Evolutionary conservation across 2,329 filamentous ascomycete species (phyloP).

Genomic region (Ploettnerulaceae sp.): DNA sequence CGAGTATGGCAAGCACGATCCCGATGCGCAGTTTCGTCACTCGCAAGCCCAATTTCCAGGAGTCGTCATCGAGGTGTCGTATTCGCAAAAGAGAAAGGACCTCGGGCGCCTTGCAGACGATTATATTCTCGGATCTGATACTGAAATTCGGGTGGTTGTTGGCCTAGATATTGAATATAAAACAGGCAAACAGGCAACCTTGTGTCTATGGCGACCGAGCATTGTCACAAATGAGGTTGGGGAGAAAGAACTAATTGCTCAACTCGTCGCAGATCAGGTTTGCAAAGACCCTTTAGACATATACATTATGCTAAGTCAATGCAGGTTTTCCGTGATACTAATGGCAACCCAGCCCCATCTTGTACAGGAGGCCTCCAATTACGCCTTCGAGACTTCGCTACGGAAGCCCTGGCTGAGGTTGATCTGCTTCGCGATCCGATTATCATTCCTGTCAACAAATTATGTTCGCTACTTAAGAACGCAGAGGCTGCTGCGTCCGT

Average conservation of each 20-base stretch:
- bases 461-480: slow-evolving; percentile 11
- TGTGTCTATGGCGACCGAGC: slow-evolving; percentile 33
- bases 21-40: slow-evolving; percentile 28
- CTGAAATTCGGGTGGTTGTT: slow-evolving; percentile 31
- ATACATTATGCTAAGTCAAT: slow-evolving; percentile 10
- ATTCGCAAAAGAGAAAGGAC: slow-evolving; percentile 31
- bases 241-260: background rate
- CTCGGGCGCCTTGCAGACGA: slow-evolving; percentile 31
- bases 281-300: slow-evolving; percentile 7
- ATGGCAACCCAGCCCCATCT: slow-evolving; percentile 15
- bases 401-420: slow-evolving; percentile 10
- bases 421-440: slow-evolving; percentile 15
- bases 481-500: no score
- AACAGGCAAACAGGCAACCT: slow-evolving; percentile 26
- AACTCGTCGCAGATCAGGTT: slow-evolving; percentile 5
- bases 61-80: slow-evolving; percentile 34
- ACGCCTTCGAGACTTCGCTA: slow-evolving; percentile 15
- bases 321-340: slow-evolving; percentile 15
- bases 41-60: slow-evolving; percentile 20
- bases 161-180: slow-evolving; percentile 35
- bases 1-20: slow-evolving; percentile 19
- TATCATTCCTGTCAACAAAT: slow-evolving; percentile 11
- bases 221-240: background rate
- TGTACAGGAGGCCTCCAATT: slow-evolving; percentile 10
- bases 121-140: slow-evolving; percentile 32